Base-by-base conservation (phyloP, 306 rosid genomes). In the Cucurbita maxima region DNA sequence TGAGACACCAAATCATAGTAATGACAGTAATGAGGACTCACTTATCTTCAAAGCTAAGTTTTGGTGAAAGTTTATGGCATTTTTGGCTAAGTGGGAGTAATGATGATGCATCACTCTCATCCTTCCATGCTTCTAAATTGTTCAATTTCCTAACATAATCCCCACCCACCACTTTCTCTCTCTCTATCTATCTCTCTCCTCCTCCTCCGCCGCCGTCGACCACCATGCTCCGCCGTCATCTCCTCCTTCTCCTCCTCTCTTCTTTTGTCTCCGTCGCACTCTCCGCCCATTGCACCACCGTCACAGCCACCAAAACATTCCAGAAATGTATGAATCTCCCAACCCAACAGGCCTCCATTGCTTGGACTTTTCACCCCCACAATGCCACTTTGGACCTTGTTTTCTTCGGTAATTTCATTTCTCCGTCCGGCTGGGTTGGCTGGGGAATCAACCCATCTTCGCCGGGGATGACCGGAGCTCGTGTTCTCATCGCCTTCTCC, bases 361-460 rank as follows among this genome's bases (percentile, higher is more conserved):
- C 99, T 6, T 95, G 99, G 99, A 95, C 97, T 74, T 91, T 86
- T 77, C 89, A 95, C 77, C 72, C 84, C 62, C 84, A 81, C 78
- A 95, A 89, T 50, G 62, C 86, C 22, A 91, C 97, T 48, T 54
- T 95, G 38, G 97, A 91, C 73, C 84, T 95, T 10, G 91, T 81
- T 51, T 95, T 95, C 87, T 91, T 84, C 48, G 97, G 96, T 40
- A 82, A 78, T 58, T 95, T 95, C 92, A 95, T 95, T 20, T 95
- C 99, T 1, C 99, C 99, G 43, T 91, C 99, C 0, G 99, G 97
- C 5, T 95, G 97, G 99, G 97, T 95, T 15, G 99, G 91, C 10
- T 89, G 89, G 82, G 99, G 99, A 12, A 84, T 91, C 72, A 95
- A 95, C 73, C 99, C 99, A 1, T 78, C 82, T 8, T 88, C 95